These are phyloP conservation scores for Elymus sibiricus DNA, from an alignment of 176 grass and related monocot species.

Conservation along the genomic window DNA sequence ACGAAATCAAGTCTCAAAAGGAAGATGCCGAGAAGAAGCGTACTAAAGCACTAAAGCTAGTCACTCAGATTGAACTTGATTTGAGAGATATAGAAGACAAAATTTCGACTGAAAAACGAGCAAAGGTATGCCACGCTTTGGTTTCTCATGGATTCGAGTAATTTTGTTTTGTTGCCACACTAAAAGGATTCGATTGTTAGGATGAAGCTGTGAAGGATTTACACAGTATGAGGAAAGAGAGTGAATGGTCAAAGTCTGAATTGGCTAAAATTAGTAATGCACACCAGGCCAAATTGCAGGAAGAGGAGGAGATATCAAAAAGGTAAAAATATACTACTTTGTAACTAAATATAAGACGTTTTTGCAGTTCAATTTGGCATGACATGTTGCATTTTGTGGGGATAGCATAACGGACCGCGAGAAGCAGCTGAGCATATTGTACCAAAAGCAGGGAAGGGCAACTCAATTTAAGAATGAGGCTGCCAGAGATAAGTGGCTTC, in stretches of 20 bases:
- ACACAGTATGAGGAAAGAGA: conserved; percentile 60
- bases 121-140: conserved; percentile 54
- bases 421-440: conserved; percentile 81
- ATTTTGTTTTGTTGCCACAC: neutral
- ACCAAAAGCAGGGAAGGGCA: conserved; percentile 91
- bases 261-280: conserved; percentile 61
- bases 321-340: conserved; percentile 58
- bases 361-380: too few relatives aligned
- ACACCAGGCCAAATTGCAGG: conserved; percentile 68
- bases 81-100: conserved; percentile 81
- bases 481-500: conserved; percentile 84
- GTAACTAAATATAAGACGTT: too few relatives aligned
- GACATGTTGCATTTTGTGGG: conserved; percentile 4
- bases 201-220: conserved; percentile 79
- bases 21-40: conserved; percentile 63
- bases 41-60: conserved; percentile 59
- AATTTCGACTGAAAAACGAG: conserved; percentile 54
- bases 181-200: conserved; percentile 37
- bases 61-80: conserved; percentile 86
- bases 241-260: conserved; percentile 72
- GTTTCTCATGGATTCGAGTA: conserved; percentile 1
- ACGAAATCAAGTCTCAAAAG: conserved; percentile 63
- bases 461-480: conserved; percentile 86
- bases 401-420: conserved; percentile 87
- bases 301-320: conserved; percentile 89